Evolutionary conservation across 345 rosid species (phyloP).

Genomic region (Eucalyptus cladocalyx): DNA sequence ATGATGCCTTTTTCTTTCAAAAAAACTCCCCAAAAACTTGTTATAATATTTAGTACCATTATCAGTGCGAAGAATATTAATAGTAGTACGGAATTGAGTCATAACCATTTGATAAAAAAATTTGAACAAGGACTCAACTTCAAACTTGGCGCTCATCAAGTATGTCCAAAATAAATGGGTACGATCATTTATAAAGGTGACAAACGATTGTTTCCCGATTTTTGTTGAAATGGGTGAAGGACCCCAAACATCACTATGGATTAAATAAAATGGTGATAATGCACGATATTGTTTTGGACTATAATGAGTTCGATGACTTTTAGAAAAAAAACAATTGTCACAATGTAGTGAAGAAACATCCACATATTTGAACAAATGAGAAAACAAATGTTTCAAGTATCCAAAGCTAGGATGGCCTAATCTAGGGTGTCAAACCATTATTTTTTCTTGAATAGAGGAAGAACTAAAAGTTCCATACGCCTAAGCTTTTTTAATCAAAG

Average conservation of each 20-base stretch:
- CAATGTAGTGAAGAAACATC: not conserved
- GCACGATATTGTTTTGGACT: rapidly evolving
- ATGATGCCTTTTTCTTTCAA: not conserved
- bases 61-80: not conserved
- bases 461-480: not conserved
- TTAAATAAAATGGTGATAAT: not conserved
- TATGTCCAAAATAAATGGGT: not conserved
- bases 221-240: not conserved
- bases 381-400: not conserved
- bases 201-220: rapidly evolving
- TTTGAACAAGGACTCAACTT: not conserved
- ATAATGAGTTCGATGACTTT: not conserved
- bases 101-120: not conserved
- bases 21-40: not conserved
- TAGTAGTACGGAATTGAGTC: rapidly evolving
- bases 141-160: rapidly evolving
- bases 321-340: not conserved
- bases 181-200: not conserved
- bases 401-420: not conserved
- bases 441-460: not conserved
- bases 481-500: not conserved
- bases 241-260: not conserved
- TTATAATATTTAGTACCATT: not conserved
- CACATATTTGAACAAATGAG: not conserved
- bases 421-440: not conserved